Base-by-base conservation (phyloP, 1,139 yeast genomes). In the Pichia inconspicua region DNA sequence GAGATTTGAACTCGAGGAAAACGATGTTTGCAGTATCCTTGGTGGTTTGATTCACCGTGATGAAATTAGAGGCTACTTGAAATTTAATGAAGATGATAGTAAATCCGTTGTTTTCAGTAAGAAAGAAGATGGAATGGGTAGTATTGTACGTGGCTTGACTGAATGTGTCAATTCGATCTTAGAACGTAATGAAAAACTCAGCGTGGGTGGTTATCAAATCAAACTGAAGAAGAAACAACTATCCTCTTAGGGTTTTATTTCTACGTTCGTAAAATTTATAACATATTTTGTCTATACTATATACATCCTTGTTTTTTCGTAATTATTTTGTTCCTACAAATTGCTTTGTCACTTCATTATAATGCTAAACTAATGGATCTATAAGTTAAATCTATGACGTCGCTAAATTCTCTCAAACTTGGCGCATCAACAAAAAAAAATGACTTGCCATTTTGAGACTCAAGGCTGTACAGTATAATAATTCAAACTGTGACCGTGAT, bases 71-170 rank as follows among this genome's bases (percentile, higher is more conserved):
- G 97, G 77, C 55, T 80, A 73, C 59, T 74, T 79, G 66, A 86
- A 74, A 64, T 81, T 75, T 62, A 76, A 70, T 57, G 76, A 76
- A 59, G 73, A 74, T 63, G 75, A 74, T 56, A 71, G 80, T 64
- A 80, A 74, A 61, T 79, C 76, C 69, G 70, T 82, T 53, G 80
- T 78, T 60, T 94, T 86, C 57, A 86, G 82, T 49, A 52, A 53
- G 46, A 96, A 86, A 64, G 78, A 89, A 61, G 76, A 94, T 53
- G 84, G 82, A 66, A 76, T 92, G 67, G 97, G 92, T 74, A 90
- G 84, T 64, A 78, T 90, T 64, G 95, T 97, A 25, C 75, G 88
- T 57, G 79, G 84, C 47, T 76, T 94, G 72, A 85, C 90, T 58
- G 97, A 92, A 59, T 89, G 87, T 75, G 87, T 86, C 45, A 79